Evolutionary conservation across 2,329 filamentous ascomycete species (phyloP), one percentile per base, ranked within the genome.

Genomic region (Teratosphaeria destructans): DNA sequence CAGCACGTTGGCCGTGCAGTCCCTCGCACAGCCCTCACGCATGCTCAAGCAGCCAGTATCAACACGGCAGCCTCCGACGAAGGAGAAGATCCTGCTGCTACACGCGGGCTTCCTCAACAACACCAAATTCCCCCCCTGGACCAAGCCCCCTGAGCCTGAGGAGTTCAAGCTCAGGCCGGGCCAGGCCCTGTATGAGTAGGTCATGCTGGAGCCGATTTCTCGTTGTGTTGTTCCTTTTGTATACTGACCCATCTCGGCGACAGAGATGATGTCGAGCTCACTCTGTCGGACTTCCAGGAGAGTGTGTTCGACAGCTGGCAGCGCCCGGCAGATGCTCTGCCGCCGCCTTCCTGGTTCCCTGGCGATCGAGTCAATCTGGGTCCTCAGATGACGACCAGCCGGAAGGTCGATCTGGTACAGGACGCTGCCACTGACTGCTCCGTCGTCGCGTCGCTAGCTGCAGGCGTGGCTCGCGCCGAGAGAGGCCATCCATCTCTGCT

Each of bases 351-450:
- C 2, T 74, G 74, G 70, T 70, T 71, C 26, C 65, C 70, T 1
- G 64, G 64, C 4, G 65, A 68, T 35, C 66, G 69, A 35, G 62
- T 60, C 32, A 64, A 69, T 12, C 63, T 71, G 3, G 73, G 72
- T 3, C 80, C 79, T 14, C 75, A 82, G 11, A 89, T 89, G 84
- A 73, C 76, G 54, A 77, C 81, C 16, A 74, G 75, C 6, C 75
- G 79, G 8, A 80, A 82, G 14, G 85, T 89, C 62, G 93, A 99
- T 73, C 81, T 99, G 7, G 91, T 96, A 2, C 94, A 99, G 74
- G 94, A 99, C 73, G 85, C 95, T 61, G 92, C 93, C 5, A 95
- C 93, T 0, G 94, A 99, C 72, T 99, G 94, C 71, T 97, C 94
- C 1, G 93, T 99, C 3, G 93, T 99, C 32, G 94, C 94, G 16